These are phyloP conservation scores for Emericellopsis terricola DNA, from an alignment of 495 filamentous ascomycete species.

Conservation along the genomic window DNA sequence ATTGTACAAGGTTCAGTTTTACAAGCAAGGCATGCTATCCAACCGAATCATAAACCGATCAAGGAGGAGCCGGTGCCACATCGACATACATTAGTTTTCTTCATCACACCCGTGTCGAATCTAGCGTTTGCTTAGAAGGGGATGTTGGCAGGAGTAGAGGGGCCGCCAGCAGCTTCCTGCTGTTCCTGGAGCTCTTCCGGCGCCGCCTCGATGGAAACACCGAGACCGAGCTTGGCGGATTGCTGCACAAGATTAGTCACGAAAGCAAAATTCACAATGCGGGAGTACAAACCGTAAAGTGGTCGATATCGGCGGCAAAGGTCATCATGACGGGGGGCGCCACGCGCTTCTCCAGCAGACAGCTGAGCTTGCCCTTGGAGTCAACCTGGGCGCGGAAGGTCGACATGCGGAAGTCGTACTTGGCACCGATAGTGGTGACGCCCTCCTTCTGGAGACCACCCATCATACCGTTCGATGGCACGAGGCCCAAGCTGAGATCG, in stretches of 20 bases:
- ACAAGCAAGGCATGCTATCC: no score
- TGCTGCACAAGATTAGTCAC: conserved; percentile 39
- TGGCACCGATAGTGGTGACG: conserved; percentile 76
- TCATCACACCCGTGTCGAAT: no score
- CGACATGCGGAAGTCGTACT: conserved; percentile 93
- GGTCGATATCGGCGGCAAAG: conserved; percentile 95
- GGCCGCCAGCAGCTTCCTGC: conserved; percentile 42
- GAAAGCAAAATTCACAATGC: neutral
- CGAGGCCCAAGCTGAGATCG: conserved; percentile 77
- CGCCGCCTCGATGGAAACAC: conserved; percentile 81
- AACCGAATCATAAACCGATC: no score
- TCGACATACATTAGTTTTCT: no score
- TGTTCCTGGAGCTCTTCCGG: conserved; percentile 83
- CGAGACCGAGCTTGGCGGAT: conserved; percentile 84
- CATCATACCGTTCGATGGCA: conserved; percentile 38
- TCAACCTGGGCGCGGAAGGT: conserved; percentile 93
- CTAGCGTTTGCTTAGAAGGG: conserved; percentile 41
- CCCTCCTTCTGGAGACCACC: conserved; percentile 64
- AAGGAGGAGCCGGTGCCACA: no score
- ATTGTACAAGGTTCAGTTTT: no score
- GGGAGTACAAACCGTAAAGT: conserved; percentile 60
- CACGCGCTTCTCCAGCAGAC: conserved; percentile 86
- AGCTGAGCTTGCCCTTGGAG: conserved; percentile 81
- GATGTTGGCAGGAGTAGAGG: conserved; percentile 26
- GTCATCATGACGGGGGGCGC: conserved; percentile 78